Conservation (phyloP, 2,329 filamentous ascomycete species). For the Bimuria novae-zelandiae region DNA sequence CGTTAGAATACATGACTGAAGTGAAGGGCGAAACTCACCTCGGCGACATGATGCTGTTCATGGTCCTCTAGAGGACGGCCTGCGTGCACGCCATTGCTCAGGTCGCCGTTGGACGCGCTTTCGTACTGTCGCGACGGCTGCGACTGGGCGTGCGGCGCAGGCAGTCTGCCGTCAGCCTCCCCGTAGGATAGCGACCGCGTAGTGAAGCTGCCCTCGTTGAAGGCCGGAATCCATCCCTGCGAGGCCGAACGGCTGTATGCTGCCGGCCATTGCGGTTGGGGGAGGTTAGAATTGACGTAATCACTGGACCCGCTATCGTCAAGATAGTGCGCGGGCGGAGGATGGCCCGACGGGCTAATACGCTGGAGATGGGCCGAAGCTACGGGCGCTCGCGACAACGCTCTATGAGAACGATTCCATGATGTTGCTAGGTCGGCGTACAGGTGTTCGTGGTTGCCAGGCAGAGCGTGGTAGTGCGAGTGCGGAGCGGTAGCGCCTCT, state of each 20-base stretch:
- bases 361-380: constrained; percentile 12
- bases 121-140: constrained; percentile 20
- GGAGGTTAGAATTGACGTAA: constrained; percentile 22
- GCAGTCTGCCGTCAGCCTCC: constrained; percentile 20
- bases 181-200: constrained; percentile 28
- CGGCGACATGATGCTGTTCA: constrained; percentile 22
- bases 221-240: constrained; percentile 24
- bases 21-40: constrained; percentile 26
- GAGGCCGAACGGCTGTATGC: constrained; percentile 21
- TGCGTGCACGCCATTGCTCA: constrained; percentile 14
- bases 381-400: constrained; percentile 23
- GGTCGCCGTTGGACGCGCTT: constrained; percentile 10
- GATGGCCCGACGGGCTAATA: constrained; percentile 12
- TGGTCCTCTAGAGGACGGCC: constrained; percentile 23
- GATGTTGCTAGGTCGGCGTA: constrained; percentile 27
- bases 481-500: constrained; percentile 28
- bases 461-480: constrained; percentile 34
- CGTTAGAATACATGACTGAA: constrained; percentile 22
- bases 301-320: constrained; percentile 26
- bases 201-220: constrained; percentile 20
- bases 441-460: constrained; percentile 28
- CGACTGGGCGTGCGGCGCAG: constrained; percentile 22
- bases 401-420: constrained; percentile 30
- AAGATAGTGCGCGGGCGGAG: constrained; percentile 32
- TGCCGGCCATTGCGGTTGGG: constrained; percentile 20